Evolutionary conservation across 139 green algal genomes (phyloP), one percentile per base, ranked within the genome.

Genomic region (Eudorina sp.): DNA sequence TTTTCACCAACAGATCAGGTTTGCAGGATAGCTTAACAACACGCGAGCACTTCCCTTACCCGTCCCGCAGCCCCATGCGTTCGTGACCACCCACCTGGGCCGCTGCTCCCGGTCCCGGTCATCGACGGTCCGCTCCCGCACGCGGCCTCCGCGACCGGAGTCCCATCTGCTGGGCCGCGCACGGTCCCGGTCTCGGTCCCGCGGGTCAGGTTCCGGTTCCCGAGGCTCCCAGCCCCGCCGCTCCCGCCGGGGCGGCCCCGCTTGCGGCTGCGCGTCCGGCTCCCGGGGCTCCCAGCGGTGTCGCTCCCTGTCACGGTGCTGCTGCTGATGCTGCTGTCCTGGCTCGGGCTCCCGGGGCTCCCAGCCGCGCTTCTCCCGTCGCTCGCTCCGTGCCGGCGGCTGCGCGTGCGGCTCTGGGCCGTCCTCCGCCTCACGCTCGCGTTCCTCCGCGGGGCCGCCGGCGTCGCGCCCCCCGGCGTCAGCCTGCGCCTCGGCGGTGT

Each of bases 291-390:
- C 41, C 55, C 62, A 81, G 7, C 48, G 60, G 41, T 80, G 82
- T 23, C 46, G 62, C 31, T 72, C 62, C 66, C 46, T n/a, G 13
- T 79, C 46, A 3, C 48, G 46, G 31, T 58, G 34, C 2, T 25
- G 45, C 31, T 13, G 23, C 25, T 5, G 34, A 1, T 25, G 45
- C 31, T 13, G 23, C 25, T 5, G 62, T 31, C 21, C 48, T 19
- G 53, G 68, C 78, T 88, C 68, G 41, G 43, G 18, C 21, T 84
- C 80, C 38, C 51, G 69, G 11, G 88, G 68, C 80, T 70, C 41
- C 55, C 62, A 81, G 38, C 48, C 48, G 5, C 69, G 82, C 74
- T 34, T 58, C 31, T 85, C 76, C 40, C 87, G 69, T n/a, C 53
- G 46, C 25, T 62, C 66, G 53, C 66, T 31, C 13, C 70, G 72